Base-by-base conservation (phyloP, 441 rosid species). In the Gossypium schwendimanii region DNA sequence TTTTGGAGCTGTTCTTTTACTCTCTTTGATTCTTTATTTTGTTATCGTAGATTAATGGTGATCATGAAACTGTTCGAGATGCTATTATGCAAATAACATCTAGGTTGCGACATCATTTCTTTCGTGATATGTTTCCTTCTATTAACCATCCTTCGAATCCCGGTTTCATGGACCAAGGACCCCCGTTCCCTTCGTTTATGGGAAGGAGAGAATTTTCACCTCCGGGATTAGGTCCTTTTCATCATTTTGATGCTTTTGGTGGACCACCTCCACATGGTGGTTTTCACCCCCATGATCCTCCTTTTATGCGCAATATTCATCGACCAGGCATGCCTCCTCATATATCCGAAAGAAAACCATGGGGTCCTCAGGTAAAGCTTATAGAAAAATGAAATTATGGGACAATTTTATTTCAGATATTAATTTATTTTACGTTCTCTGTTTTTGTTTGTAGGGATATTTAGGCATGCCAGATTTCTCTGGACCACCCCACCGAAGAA, bases 161-260 rank as follows among this genome's bases (percentile, higher is more conserved):
- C 60, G 72, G 87, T 62, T 84, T 81, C 76, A 18, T 83, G 44
- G 90, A 87, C 79, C 92, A 85, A 67, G 77, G 58, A 28, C 85
- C 87, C 45, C 88, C 91, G 53, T 86, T 87, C 55, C 89, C 82
- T 58, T 77, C 87, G 17, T 81, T 72, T 77, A 71, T 81, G 79
- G 91, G 94, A 75, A 81, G 93, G 85, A 87, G 88, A 73, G 91
- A 89, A 70, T 61, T 84, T 73, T 91, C 97, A 18, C 90, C 94
- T 74, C 83, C 89, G 3, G 81, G 83, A 61, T 73, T 83, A 31
- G 89, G 90, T 71, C 83, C 91, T 15, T 82, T 80, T 77, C 86
- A 75, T 78, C 83, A 80, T 75, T 87, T 83, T 79, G 87, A 88
- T 81, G 78, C 84, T 73, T 76, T 83, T 73, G 82, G 84, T 63